Evolutionary conservation across 768 basidiomycete genomes (phyloP).

Genomic region (Kockovaella imperatae): DNA sequence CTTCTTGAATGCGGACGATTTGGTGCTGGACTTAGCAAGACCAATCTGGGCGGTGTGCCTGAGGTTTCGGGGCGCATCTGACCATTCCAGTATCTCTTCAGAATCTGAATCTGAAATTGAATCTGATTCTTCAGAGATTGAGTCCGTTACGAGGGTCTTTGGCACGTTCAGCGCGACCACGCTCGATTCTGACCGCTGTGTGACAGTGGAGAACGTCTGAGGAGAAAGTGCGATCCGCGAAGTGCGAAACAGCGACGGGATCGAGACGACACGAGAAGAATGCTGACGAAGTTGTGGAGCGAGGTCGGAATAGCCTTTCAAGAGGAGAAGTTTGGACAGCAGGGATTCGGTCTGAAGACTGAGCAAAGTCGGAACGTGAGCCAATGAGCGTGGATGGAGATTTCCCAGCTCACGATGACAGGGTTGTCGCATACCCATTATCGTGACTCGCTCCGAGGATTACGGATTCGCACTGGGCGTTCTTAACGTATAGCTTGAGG

Average conservation of each 20-base stretch:
- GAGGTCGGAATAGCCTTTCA: conserved; percentile 24
- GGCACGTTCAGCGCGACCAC: too few relatives aligned
- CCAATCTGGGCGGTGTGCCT: too few relatives aligned
- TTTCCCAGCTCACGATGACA: conserved; percentile 18
- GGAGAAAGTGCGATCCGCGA: conserved; percentile 14
- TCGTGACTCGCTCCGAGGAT: conserved; percentile 31
- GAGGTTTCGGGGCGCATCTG: too few relatives aligned
- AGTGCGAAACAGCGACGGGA: conserved; percentile 26
- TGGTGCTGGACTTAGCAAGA: too few relatives aligned
- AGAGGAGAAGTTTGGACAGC: conserved; percentile 24
- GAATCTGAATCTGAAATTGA: too few relatives aligned
- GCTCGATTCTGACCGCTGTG: too few relatives aligned
- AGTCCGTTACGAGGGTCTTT: too few relatives aligned
- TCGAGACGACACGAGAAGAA: conserved; percentile 13
- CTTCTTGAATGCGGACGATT: too few relatives aligned
- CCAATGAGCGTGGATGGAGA: not conserved
- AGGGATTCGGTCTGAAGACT: conserved; percentile 26
- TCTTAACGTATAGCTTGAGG: conserved; percentile 20
- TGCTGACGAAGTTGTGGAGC: conserved; percentile 19
- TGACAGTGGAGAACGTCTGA: too few relatives aligned
- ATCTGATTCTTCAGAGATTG: too few relatives aligned
- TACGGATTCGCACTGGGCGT: conserved; percentile 30
- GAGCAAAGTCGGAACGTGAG: not conserved
- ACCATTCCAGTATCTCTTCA: too few relatives aligned
- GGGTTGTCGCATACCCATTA: conserved; percentile 29